A percentile compares a stretch with the other conserved stretches of the same genome.
These are phyloP conservation scores for Clausena lansium DNA, from an alignment of 345 rosid genomes.

Conservation along the genomic window DNA sequence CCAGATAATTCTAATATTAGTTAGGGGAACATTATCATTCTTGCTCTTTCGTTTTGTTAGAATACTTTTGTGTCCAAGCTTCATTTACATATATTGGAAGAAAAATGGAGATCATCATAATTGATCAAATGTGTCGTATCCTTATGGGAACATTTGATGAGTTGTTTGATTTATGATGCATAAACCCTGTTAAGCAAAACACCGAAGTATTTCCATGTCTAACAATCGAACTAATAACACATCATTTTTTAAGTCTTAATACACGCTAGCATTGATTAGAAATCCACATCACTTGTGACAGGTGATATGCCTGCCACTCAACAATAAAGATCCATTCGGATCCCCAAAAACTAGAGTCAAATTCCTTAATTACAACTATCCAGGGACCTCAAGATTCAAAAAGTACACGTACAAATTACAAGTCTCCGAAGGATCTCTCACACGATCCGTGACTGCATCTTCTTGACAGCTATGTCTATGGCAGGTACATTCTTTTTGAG, in stretches of 20 bases:
- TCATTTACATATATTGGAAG: neutral
- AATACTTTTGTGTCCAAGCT: neutral
- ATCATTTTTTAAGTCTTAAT: neutral
- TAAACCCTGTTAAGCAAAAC: neutral
- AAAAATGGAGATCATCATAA: neutral
- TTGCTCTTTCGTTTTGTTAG: neutral
- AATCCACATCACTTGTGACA: neutral
- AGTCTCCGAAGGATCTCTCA: neutral
- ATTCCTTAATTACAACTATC: neutral
- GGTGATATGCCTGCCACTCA: neutral
- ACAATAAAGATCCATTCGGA: neutral
- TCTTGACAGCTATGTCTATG: conserved; percentile 65
- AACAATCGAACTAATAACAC: neutral
- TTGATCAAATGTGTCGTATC: neutral
- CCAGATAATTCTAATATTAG: neutral
- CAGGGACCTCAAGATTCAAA: neutral
- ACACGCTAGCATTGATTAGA: neutral
- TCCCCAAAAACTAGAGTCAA: neutral
- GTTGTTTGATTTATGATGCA: neutral
- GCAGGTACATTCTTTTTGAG: conserved; percentile 62
- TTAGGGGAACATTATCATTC: neutral
- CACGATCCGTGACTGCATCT: conserved; percentile 51
- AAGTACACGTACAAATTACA: neutral
- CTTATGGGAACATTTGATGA: neutral
- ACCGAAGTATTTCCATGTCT: neutral